Evolutionary conservation across 2,329 filamentous ascomycete species (phyloP).

Genomic region (Graphilbum fragrans): DNA sequence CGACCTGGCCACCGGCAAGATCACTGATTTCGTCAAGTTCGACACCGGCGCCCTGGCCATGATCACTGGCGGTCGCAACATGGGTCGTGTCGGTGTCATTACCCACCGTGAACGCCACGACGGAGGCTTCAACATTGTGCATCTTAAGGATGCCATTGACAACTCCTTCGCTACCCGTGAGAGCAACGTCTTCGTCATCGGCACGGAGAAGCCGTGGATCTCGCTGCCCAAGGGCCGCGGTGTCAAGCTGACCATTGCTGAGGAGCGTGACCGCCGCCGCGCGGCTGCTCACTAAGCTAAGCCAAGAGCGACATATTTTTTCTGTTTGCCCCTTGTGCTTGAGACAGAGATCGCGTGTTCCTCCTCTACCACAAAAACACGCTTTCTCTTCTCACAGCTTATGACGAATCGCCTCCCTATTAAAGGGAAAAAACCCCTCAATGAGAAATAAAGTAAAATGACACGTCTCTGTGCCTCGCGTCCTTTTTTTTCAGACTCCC

Average conservation of each 20-base stretch:
- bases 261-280: constrained; percentile 97
- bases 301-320: too few species aligned
- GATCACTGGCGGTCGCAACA: constrained; percentile 99
- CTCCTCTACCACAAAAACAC: too few species aligned
- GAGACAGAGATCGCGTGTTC: too few species aligned
- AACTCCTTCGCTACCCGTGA: constrained; percentile 99
- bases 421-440: too few species aligned
- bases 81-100: constrained; percentile 99
- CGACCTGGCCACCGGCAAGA: constrained; percentile 92
- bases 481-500: too few species aligned
- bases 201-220: constrained; percentile 97
- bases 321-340: too few species aligned
- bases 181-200: constrained; percentile 99
- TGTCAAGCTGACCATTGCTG: constrained; percentile 98
- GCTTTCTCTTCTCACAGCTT: too few species aligned
- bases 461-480: too few species aligned
- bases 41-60: constrained; percentile 97
- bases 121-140: constrained; percentile 99
- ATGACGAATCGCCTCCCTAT: too few species aligned
- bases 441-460: too few species aligned
- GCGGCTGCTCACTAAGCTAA: constrained; percentile 39
- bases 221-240: constrained; percentile 99
- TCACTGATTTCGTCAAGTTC: constrained; percentile 96
- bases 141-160: constrained; percentile 99
- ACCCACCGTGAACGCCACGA: constrained; percentile 99